Evolutionary conservation across 306 rosid species (phyloP), one percentile per base, ranked within the genome.

Genomic region (Trifolium subterraneum): DNA sequence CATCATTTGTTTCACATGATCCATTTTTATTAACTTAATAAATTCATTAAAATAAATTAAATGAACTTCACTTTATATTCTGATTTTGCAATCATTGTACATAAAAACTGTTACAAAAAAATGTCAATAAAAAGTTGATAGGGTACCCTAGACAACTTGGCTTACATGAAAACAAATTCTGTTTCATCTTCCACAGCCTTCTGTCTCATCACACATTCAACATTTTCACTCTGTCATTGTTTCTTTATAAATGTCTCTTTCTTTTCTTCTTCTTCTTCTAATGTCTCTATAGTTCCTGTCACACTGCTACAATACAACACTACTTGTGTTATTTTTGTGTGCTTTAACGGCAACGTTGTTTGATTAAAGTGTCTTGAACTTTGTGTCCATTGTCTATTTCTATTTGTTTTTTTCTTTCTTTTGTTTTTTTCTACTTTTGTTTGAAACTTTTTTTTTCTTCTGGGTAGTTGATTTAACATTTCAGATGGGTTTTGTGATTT

Each of bases 351-450:
- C 60, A 72, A 74, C 56, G 60, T 44, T 67, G 73, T 14, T 55
- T 72, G 25, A 69, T 71, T 80, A 78, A 88, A 83, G 82, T 77
- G 44, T 78, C 83, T 86, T 64, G 92, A 76, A 85, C 80, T 88
- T 84, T 82, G 88, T 36, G 90, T 78, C 77, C 23, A 79, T 82
- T 42, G 90, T 78, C 79, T 19, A 72, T 72, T 86, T 83, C 85
- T 78, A 42, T 59, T 78, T 71, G 22, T 80, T 68, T 77, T 75
- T 45, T 48, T 15, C 3, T n/a, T 6, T 4, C 44, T 33, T 12
- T 62, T 54, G 9, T n/a, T 47, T 68, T 16, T 29, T 25, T 45
- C 14, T 45, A 25, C 62, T 55, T 44, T 44, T 44, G 2, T 73
- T 11, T 44, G 47, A 35, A 6, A 22, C 77, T 64, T 74, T 82